Conservation (phyloP, 768 basidiomycete species). For the Polyporus arcularius region DNA sequence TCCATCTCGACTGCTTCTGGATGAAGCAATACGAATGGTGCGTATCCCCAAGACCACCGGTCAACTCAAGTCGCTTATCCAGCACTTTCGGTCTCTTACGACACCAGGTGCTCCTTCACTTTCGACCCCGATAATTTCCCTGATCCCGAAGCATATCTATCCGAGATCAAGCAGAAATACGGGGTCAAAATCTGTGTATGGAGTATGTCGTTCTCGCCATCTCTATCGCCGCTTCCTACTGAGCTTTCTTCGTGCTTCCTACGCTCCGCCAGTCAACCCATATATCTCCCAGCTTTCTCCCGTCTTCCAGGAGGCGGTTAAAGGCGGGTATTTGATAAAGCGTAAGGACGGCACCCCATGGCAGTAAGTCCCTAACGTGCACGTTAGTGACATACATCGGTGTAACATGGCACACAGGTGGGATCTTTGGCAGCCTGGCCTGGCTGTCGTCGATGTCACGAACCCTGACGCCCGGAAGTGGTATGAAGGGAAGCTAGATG, state of each 20-base stretch:
- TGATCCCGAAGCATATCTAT: conserved; percentile 63
- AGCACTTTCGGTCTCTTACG: neutral
- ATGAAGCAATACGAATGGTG: conserved; percentile 73
- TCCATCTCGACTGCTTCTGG: conserved; percentile 80
- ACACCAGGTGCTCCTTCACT: conserved; percentile 65
- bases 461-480: conserved; percentile 51
- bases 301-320: conserved; percentile 67
- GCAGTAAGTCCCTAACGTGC: conserved; percentile 47
- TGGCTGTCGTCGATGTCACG: conserved; percentile 69
- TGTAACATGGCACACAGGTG: conserved; percentile 30
- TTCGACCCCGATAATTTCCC: conserved; percentile 80
- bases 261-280: conserved; percentile 55
- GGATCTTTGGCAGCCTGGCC: conserved; percentile 67
- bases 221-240: neutral
- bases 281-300: conserved; percentile 72
- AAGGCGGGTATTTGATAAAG: conserved; percentile 73
- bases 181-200: conserved; percentile 74
- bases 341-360: conserved; percentile 65
- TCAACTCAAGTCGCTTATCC: neutral
- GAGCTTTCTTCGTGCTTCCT: conserved; percentile 1
- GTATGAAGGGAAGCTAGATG: conserved; percentile 45
- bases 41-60: conserved; percentile 13
- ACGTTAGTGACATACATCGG: neutral
- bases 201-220: conserved; percentile 42
- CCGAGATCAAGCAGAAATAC: conserved; percentile 60